phyloP scores from a whole-genome alignment of 306 rosid species.

The Trichosanthes truncata region DNA sequence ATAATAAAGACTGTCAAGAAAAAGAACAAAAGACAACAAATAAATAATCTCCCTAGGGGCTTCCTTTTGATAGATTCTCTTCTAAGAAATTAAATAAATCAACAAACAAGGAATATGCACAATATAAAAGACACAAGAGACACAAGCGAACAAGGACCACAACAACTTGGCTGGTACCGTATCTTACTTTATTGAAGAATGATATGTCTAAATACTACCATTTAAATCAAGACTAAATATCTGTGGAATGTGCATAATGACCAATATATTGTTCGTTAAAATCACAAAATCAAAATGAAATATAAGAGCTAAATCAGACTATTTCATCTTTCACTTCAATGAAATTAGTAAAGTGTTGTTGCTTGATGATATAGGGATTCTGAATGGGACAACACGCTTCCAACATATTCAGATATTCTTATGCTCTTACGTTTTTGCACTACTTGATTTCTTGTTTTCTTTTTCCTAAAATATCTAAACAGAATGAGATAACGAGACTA shows the following conservation, averaged over 20 bases:
- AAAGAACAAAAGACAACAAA: not conserved
- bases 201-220: not conserved
- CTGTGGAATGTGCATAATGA: not conserved
- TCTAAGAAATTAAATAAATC: not conserved
- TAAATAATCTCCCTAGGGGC: not conserved
- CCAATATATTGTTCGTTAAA: not conserved
- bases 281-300: not conserved
- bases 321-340: not conserved
- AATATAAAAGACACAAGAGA: not conserved
- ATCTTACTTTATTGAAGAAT: not conserved
- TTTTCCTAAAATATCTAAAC: not conserved
- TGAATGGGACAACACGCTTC: not conserved
- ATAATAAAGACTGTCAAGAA: not conserved
- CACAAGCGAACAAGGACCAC: not conserved
- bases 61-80: not conserved
- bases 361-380: not conserved
- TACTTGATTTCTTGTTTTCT: not conserved
- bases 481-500: not conserved
- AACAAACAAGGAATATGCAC: not conserved
- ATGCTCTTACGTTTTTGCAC: not conserved
- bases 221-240: not conserved
- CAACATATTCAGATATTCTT: not conserved
- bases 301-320: not conserved
- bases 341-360: not conserved
- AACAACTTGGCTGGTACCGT: not conserved